Conservation (phyloP, 176 grass and related monocot genomes). For the Eremochloa ophiuroides region DNA sequence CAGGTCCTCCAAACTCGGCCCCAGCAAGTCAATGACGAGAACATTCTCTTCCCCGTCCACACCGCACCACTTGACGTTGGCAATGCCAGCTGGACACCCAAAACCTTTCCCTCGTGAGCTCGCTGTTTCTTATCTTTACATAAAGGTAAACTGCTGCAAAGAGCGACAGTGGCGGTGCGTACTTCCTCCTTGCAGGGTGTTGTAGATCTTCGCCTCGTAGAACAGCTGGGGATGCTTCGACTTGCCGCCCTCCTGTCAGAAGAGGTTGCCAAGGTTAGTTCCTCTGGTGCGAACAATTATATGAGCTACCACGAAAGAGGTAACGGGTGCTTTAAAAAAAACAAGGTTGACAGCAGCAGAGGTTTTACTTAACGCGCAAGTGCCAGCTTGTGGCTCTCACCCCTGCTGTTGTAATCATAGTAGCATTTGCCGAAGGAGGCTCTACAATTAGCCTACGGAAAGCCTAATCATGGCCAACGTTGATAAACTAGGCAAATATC, state of each 20-base stretch:
- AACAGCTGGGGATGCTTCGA: conserved; percentile 73
- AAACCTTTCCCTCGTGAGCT: background rate
- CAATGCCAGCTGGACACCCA: conserved; percentile 52
- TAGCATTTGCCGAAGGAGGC: background rate
- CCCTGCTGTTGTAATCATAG: background rate
- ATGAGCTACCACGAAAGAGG: background rate
- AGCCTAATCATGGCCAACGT: conserved; percentile 13
- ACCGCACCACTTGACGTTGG: conserved; percentile 68
- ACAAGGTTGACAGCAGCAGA: background rate
- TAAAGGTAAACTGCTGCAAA: background rate
- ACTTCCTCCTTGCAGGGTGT: conserved; percentile 64
- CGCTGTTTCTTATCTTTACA: background rate
- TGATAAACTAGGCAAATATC: background rate
- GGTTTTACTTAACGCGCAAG: background rate
- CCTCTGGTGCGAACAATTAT: background rate
- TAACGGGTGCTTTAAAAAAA: background rate
- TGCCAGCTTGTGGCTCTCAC: background rate
- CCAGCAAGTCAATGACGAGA: conserved; percentile 77
- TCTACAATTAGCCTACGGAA: background rate
- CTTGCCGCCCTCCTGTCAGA: conserved; percentile 50
- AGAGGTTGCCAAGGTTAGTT: conserved; percentile 6
- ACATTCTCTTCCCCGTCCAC: conserved; percentile 68
- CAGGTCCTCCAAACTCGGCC: conserved; percentile 63
- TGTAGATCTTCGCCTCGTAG: conserved; percentile 83
- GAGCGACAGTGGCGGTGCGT: background rate